Conservation (phyloP, 306 rosid species). For the Senna tora region DNA sequence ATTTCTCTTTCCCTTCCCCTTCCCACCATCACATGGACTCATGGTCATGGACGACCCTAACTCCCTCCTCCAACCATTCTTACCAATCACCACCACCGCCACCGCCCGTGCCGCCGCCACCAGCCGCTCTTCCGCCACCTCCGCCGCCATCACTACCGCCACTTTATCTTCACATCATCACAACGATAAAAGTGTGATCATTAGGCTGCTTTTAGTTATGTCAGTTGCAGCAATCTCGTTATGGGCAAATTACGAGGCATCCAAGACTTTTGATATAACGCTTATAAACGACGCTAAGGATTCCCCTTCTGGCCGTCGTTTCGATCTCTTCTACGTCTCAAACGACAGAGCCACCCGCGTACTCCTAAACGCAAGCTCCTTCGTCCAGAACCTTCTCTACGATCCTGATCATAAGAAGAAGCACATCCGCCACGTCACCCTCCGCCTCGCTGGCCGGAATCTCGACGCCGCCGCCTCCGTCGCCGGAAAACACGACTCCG, state of each 20-base stretch:
- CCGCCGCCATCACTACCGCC: not conserved
- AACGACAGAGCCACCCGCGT: slow-evolving; percentile 64
- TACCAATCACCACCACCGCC: slow-evolving; percentile 1
- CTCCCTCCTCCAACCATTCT: slow-evolving; percentile 41
- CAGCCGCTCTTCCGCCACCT: not conserved
- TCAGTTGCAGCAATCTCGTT: slow-evolving; percentile 46
- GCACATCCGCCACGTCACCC: slow-evolving; percentile 46
- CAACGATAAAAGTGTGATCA: slow-evolving; percentile 13
- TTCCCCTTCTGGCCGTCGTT: slow-evolving; percentile 48
- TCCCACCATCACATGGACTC: no score
- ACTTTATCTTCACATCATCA: not conserved
- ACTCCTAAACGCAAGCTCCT: slow-evolving; percentile 54
- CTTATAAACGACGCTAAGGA: slow-evolving; percentile 50
- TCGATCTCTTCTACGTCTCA: slow-evolving; percentile 60
- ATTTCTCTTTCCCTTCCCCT: no score
- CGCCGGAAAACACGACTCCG: not conserved
- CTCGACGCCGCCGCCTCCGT: slow-evolving; percentile 7
- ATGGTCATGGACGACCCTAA: slow-evolving; percentile 5
- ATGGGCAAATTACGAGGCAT: slow-evolving; percentile 70
- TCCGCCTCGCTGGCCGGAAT: slow-evolving; percentile 47
- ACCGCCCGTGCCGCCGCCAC: slow-evolving; percentile 22
- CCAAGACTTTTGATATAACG: slow-evolving; percentile 59
- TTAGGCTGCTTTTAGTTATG: slow-evolving; percentile 45
- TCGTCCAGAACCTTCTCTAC: slow-evolving; percentile 52
- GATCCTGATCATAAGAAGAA: slow-evolving; percentile 36